These are phyloP conservation scores for Fusarium hostae DNA, from an alignment of 2,329 filamentous ascomycete genomes.

Conservation along the genomic window DNA sequence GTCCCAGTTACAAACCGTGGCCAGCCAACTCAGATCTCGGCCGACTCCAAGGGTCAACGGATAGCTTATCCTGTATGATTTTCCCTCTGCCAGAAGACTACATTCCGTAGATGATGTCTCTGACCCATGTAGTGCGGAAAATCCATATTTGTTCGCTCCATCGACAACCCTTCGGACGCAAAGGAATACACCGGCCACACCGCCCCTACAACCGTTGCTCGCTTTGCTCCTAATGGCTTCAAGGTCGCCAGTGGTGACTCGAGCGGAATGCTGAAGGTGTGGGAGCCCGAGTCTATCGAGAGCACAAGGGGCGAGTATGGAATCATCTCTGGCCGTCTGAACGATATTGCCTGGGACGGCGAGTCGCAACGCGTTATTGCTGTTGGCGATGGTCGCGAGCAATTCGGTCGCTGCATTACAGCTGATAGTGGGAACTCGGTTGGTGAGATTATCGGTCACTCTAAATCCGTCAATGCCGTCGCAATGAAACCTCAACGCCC, in stretches of 20 bases:
- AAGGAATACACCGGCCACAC: conserved; percentile 96
- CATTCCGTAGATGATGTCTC: conserved; percentile 2
- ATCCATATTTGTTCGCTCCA: conserved; percentile 94
- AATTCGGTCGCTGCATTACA: conserved; percentile 93
- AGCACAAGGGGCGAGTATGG: conserved; percentile 93
- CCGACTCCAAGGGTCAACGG: conserved; percentile 88
- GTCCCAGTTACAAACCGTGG: conserved; percentile 85
- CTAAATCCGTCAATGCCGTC: conserved; percentile 89
- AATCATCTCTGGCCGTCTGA: conserved; percentile 94
- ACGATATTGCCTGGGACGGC: conserved; percentile 97
- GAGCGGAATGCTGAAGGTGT: conserved; percentile 85
- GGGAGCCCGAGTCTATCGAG: conserved; percentile 87
- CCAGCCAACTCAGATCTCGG: conserved; percentile 87
- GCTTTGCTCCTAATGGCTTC: conserved; percentile 93
- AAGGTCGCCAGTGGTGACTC: conserved; percentile 94
- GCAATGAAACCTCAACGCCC: conserved; percentile 90
- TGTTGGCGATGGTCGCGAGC: conserved; percentile 93
- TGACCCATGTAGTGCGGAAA: conserved; percentile 78
- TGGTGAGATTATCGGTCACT: conserved; percentile 93
- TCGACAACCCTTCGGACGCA: conserved; percentile 85
- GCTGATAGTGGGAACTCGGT: conserved; percentile 96
- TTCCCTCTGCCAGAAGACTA: neutral
- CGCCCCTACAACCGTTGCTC: conserved; percentile 86
- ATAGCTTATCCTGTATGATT: conserved; percentile 87
- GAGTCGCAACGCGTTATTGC: conserved; percentile 97